Percentiles rank a stretch among this genome's conserved stretches.
Evolutionary conservation across 805 yeast species (phyloP).

Genomic region (Cephaloascus albidus): DNA sequence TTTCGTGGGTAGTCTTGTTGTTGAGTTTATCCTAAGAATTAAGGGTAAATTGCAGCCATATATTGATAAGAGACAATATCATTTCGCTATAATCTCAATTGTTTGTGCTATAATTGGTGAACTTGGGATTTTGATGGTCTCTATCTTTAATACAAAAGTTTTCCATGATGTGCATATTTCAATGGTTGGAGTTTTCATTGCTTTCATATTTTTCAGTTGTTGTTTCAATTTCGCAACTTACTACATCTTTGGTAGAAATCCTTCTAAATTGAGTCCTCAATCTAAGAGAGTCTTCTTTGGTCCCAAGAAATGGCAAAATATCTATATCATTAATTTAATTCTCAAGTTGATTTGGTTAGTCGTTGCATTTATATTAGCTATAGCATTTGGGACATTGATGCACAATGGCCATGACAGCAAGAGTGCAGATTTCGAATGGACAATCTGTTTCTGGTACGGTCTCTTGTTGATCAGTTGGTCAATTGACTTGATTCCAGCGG

Average conservation of each 20-base stretch:
- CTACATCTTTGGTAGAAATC: slow-evolving; percentile 27
- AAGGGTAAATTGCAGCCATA: slow-evolving; percentile 47
- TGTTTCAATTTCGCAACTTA: slow-evolving; percentile 24
- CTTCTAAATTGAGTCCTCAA: slow-evolving; percentile 24
- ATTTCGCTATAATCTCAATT: slow-evolving; percentile 29
- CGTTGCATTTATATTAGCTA: slow-evolving; percentile 57
- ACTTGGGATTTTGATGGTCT: slow-evolving; percentile 62
- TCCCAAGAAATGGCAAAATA: slow-evolving; percentile 22
- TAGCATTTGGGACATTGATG: slow-evolving; percentile 46
- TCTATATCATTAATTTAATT: slow-evolving; percentile 26
- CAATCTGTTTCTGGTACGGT: slow-evolving; percentile 79
- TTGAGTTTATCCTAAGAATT: slow-evolving; percentile 56
- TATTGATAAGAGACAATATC: slow-evolving; percentile 30
- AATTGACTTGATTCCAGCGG: slow-evolving; percentile 63
- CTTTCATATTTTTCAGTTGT: slow-evolving; percentile 46
- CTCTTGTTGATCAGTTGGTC: slow-evolving; percentile 52
- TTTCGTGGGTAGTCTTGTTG: slow-evolving; percentile 50
- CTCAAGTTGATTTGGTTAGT: slow-evolving; percentile 58
- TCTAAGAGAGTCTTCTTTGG: slow-evolving; percentile 31
- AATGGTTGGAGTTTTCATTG: slow-evolving; percentile 69
- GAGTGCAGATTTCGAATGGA: slow-evolving; percentile 76
- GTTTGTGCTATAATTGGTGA: slow-evolving; percentile 50
- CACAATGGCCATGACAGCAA: slow-evolving; percentile 25
- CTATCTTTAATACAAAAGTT: slow-evolving; percentile 59
- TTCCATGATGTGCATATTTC: slow-evolving; percentile 53